Conservation (phyloP, 1,139 yeast species). For the Blastobotrys arbuscula region DNA sequence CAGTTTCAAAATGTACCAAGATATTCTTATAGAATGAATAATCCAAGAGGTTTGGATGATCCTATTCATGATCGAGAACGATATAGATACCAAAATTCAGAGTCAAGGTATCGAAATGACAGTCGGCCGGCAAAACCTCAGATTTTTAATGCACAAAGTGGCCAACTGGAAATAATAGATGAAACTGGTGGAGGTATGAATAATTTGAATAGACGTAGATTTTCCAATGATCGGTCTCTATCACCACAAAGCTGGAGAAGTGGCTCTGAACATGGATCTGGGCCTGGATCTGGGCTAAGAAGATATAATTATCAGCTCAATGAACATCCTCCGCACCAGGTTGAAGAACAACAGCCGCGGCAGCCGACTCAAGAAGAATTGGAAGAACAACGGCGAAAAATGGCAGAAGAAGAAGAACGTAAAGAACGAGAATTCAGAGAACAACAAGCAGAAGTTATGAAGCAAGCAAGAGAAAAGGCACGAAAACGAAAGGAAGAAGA, state of each 20-base stretch:
- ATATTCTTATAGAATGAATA: slow-evolving; percentile 11
- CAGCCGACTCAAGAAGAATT: not conserved
- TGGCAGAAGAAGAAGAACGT: slow-evolving; percentile 6
- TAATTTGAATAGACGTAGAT: not conserved
- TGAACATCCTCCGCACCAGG: not conserved
- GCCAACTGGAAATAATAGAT: slow-evolving; percentile 15
- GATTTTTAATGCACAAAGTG: slow-evolving; percentile 31
- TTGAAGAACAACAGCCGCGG: too few species aligned
- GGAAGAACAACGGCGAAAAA: not conserved
- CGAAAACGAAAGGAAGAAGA: slow-evolving; percentile 35
- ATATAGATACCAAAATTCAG: slow-evolving; percentile 29
- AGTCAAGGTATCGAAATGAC: slow-evolving; percentile 28
- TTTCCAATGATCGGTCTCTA: slow-evolving; percentile 8
- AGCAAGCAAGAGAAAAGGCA: slow-evolving; percentile 31
- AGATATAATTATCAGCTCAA: not conserved
- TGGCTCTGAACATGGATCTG: not conserved
- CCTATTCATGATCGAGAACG: slow-evolving; percentile 15
- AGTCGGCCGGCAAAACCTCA: slow-evolving; percentile 29
- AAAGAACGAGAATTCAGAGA: slow-evolving; percentile 16
- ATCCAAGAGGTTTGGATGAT: not conserved
- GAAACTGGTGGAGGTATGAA: too few species aligned
- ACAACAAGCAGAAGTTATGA: slow-evolving; percentile 34
- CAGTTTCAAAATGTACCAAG: slow-evolving; percentile 16
- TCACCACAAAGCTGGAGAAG: slow-evolving; percentile 11
- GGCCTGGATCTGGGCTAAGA: not conserved